Conservation (phyloP, 306 rosid species). For the Dryas alaskensis region DNA sequence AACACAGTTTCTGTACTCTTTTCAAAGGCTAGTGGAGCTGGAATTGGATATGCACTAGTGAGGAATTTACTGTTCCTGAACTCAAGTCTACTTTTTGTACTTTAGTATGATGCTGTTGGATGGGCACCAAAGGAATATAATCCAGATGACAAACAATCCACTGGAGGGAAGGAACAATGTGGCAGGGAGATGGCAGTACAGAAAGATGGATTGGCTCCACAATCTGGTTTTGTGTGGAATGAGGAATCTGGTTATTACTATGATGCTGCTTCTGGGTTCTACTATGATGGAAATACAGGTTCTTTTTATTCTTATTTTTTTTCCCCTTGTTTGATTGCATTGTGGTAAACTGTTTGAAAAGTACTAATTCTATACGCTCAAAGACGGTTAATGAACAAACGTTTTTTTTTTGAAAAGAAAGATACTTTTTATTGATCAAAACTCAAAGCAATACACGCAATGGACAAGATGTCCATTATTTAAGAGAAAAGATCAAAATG, state of each 20-base stretch:
- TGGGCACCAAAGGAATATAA: constrained; percentile 99
- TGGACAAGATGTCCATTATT: no score
- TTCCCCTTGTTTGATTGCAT: not conserved
- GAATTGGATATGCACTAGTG: not conserved
- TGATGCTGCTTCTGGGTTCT: constrained; percentile 97
- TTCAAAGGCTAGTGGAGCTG: not conserved
- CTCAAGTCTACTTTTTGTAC: not conserved
- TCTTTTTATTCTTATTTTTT: not conserved
- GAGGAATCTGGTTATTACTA: constrained; percentile 96
- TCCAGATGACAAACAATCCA: constrained; percentile 72
- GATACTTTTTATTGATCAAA: no score
- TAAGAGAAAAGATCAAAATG: no score
- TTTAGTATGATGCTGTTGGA: constrained; percentile 89
- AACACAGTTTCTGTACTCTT: not conserved
- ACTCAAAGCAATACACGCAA: no score
- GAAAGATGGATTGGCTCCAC: constrained; percentile 65
- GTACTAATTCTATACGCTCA: no score
- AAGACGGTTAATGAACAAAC: no score
- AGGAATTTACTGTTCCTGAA: not conserved
- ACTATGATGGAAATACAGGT: constrained; percentile 75
- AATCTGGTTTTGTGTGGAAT: constrained; percentile 96
- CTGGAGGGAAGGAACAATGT: constrained; percentile 51
- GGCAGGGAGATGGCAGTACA: constrained; percentile 43
- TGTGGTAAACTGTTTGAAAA: not conserved
- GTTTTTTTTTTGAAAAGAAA: no score